Conservation (phyloP, 305 asterid genomes). For the Nicotiana rustica region DNA sequence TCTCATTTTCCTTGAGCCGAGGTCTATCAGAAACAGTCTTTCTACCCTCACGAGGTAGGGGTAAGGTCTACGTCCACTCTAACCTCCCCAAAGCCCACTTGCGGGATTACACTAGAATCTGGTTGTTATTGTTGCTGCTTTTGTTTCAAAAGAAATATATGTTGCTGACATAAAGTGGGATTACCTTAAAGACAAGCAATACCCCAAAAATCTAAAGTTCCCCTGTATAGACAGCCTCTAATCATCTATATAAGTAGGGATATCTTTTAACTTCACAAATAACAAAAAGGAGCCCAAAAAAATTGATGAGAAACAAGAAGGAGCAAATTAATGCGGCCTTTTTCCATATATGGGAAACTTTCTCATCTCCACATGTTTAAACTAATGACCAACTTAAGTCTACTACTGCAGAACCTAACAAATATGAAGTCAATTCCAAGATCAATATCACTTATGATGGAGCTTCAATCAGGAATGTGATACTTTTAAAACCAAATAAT, state of each 20-base stretch:
- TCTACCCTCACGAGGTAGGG: no score
- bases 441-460: slow-evolving; percentile 6
- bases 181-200: slow-evolving; percentile 3
- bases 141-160: background rate
- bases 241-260: slow-evolving; percentile 8
- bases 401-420: slow-evolving; percentile 18
- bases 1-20: no score
- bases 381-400: slow-evolving; percentile 24
- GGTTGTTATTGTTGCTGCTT: background rate
- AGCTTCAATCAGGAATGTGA: slow-evolving; percentile 24
- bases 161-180: background rate
- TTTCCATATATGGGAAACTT: slow-evolving; percentile 12
- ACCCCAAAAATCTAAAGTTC: slow-evolving; percentile 3
- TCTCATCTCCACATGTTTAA: slow-evolving; percentile 19
- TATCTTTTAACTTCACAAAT: background rate
- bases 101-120: no score
- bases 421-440: slow-evolving; percentile 11
- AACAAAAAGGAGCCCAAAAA: background rate
- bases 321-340: background rate
- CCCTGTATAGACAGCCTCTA: background rate
- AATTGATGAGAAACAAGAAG: background rate
- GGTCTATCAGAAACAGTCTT: no score
- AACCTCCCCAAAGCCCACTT: no score
- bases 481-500: slow-evolving; percentile 5
- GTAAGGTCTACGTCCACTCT: no score